phyloP scores from a whole-genome alignment of 805 yeast genomes.

The Pichia deserticola region DNA sequence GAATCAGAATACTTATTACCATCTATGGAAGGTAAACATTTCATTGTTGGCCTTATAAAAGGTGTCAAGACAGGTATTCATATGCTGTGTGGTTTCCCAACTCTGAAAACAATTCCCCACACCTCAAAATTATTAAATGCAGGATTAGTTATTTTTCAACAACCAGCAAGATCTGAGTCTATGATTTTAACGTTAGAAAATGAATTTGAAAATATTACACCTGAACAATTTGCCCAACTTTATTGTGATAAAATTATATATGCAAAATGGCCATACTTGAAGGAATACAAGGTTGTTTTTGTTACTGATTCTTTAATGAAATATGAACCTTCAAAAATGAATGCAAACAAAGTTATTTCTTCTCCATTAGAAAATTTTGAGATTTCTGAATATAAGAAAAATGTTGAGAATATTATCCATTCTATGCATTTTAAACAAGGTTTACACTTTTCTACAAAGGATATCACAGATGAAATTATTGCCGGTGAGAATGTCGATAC shows the following conservation, averaged over 20 bases:
- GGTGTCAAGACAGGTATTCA: slow-evolving; percentile 67
- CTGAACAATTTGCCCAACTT: slow-evolving; percentile 59
- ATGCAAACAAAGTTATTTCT: slow-evolving; percentile 21
- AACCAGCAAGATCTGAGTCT: slow-evolving; percentile 77
- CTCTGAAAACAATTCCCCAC: slow-evolving; percentile 65
- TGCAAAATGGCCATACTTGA: slow-evolving; percentile 84
- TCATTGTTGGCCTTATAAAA: slow-evolving; percentile 50
- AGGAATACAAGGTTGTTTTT: slow-evolving; percentile 65
- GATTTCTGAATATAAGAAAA: slow-evolving; percentile 36
- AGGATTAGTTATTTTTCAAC: slow-evolving; percentile 73
- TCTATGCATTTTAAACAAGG: slow-evolving; percentile 52
- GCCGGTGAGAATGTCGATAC: slow-evolving; percentile 5
- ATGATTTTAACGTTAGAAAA: slow-evolving; percentile 59
- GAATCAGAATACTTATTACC: slow-evolving; percentile 54
- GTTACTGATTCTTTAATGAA: slow-evolving; percentile 48
- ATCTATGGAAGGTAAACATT: slow-evolving; percentile 31
- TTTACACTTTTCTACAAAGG: slow-evolving; percentile 15
- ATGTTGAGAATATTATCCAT: slow-evolving; percentile 32
- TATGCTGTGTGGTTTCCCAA: slow-evolving; percentile 84
- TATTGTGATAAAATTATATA: slow-evolving; percentile 58
- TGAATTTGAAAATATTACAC: slow-evolving; percentile 44
- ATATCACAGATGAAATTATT: slow-evolving; percentile 6
- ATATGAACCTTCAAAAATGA: slow-evolving; percentile 36
- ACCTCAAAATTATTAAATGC: slow-evolving; percentile 45
- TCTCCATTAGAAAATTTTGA: slow-evolving; percentile 42